A percentile compares a stretch with the other conserved stretches of the same genome.
phyloP scores from a whole-genome alignment of 2,329 filamentous ascomycete genomes.

The Scedosporium dehoogii region DNA sequence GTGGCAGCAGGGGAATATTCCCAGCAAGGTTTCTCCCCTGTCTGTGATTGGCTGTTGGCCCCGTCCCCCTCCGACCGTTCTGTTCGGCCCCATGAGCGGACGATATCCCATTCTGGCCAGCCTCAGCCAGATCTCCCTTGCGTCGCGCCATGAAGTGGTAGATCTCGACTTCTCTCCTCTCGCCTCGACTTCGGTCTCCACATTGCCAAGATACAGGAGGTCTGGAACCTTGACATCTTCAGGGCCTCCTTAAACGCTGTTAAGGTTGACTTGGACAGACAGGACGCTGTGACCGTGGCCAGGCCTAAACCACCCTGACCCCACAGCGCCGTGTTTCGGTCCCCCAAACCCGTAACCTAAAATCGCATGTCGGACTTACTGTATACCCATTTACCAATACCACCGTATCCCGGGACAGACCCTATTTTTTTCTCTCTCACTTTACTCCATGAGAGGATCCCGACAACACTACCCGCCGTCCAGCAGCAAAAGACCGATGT shows the following conservation, averaged over 20 bases:
- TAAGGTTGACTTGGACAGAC: neutral
- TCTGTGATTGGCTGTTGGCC: neutral
- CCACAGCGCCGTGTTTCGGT: slow-evolving; percentile 6
- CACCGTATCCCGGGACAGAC: neutral
- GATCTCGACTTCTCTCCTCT: neutral
- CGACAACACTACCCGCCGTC: no score
- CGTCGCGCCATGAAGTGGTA: neutral
- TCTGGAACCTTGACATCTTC: no score
- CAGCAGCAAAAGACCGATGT: neutral
- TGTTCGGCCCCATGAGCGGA: neutral
- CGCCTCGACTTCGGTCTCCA: neutral
- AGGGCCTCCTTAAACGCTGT: no score
- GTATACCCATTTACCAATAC: neutral
- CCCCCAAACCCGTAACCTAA: neutral
- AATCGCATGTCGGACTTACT: neutral
- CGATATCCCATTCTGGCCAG: neutral
- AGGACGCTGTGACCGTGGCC: neutral
- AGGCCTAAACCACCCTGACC: neutral
- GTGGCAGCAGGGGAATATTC: neutral
- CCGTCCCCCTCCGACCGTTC: neutral
- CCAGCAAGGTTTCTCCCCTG: neutral
- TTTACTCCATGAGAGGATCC: no score
- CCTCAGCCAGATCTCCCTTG: neutral
- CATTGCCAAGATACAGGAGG: neutral
- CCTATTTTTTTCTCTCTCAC: neutral